phyloP scores from a whole-genome alignment of 2,329 filamentous ascomycete species.

The Boeremia lycopersici region DNA sequence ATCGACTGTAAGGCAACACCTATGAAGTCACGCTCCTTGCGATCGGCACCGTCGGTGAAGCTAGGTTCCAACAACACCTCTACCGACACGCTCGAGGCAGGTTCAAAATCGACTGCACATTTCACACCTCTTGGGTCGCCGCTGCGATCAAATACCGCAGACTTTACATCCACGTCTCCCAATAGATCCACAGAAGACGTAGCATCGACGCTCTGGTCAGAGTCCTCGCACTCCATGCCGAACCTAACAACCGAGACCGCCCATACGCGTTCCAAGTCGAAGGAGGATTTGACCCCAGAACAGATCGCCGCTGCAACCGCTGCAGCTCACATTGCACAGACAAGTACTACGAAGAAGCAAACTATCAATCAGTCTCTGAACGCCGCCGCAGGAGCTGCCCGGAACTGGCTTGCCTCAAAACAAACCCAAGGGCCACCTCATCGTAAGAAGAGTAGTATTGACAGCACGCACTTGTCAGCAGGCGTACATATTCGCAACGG shows the following conservation, averaged over 20 bases:
- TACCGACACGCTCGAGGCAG: conserved; percentile 58
- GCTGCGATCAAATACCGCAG: conserved; percentile 42
- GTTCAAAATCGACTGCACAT: conserved; percentile 66
- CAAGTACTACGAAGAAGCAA: conserved; percentile 24
- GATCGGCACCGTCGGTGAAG: conserved; percentile 68
- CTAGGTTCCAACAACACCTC: conserved; percentile 72
- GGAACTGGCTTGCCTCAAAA: conserved; percentile 63
- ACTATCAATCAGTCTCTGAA: conserved; percentile 46
- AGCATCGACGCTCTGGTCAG: conserved; percentile 32
- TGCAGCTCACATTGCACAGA: conserved; percentile 26
- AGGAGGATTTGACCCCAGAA: conserved; percentile 25
- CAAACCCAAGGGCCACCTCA: conserved; percentile 41
- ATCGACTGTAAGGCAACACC: conserved; percentile 27
- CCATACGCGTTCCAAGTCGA: conserved; percentile 24
- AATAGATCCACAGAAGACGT: conserved; percentile 26
- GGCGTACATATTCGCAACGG: conserved; percentile 17
- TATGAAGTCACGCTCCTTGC: conserved; percentile 59
- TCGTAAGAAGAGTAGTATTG: conserved; percentile 19
- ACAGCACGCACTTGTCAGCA: conserved; percentile 16
- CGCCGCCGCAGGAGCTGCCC: conserved; percentile 62
- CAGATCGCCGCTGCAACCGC: conserved; percentile 31
- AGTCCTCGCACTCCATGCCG: conserved; percentile 21
- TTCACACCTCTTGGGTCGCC: conserved; percentile 58
- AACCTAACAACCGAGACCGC: conserved; percentile 7
- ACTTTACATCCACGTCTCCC: conserved; percentile 17